Evolutionary conservation across 75 land plant species (phyloP).

Genomic region (Sequoiadendron giganteum): DNA sequence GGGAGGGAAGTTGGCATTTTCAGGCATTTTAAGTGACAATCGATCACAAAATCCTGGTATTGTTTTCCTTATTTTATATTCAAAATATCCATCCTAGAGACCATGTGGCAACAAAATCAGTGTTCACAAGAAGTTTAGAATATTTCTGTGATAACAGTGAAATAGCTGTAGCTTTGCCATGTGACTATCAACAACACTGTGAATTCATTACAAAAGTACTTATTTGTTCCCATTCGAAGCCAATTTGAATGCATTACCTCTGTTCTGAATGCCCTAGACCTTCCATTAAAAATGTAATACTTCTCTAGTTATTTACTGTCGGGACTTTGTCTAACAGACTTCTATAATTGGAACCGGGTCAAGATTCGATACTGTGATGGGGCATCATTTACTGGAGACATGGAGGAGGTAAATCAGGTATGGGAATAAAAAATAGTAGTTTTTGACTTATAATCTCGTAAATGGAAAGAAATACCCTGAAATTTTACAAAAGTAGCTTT

Average conservation of each 20-base stretch:
- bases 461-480: not conserved
- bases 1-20: conserved; percentile 3
- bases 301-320: not conserved
- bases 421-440: not conserved
- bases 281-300: not conserved
- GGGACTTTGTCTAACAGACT: conserved; percentile 40
- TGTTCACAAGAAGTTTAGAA: not conserved
- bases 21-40: conserved; percentile 5
- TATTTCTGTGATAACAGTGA: not conserved
- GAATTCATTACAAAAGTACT: not conserved
- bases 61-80: not conserved
- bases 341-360: conserved; percentile 74
- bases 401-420: conserved; percentile 40
- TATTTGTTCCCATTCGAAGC: not conserved
- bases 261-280: not conserved
- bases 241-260: not conserved
- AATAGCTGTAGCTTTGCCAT: not conserved
- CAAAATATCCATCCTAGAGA: not conserved
- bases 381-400: conserved; percentile 66
- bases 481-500: not conserved
- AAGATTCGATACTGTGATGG: conserved; percentile 85
- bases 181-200: not conserved
- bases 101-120: not conserved
- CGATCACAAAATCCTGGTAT: not conserved
- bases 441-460: not conserved